Evolutionary conservation across 2,329 filamentous ascomycete species (phyloP), one percentile per base, ranked within the genome.

Genomic region (Talaromyces sp.): DNA sequence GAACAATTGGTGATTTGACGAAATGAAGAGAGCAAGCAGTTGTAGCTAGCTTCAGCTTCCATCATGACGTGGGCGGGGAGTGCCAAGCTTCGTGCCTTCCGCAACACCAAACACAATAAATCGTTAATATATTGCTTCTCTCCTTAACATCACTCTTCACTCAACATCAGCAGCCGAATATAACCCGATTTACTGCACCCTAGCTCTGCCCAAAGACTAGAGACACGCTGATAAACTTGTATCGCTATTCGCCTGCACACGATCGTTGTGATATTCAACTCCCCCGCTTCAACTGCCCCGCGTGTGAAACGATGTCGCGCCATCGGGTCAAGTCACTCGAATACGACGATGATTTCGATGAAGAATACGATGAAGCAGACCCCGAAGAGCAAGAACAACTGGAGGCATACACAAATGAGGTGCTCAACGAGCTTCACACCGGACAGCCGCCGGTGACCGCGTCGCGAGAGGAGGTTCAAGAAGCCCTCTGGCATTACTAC

Each of bases 401-500:
- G 83, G 82, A 83, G 44, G 75, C 84, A 44, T 89, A 87, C 57
- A 91, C 88, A 0, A 79, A 82, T 44, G 82, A 88, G 65, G 89
- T 96, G 40, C 83, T 85, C 62, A 81, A 81, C 64, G 82, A 83
- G 8, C 80, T 96, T n/a, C 89, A 87, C 6, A 75, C 78, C 9
- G 81, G 85, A 63, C 80, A 82, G 34, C 78, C 78, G 65, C 86
- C 85, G 64, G 82, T 88, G 68, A 84, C 82, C 71, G 79, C 84
- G n/a, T 82, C 84, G 5, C 85, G 89, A 63, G 79, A 81, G 42
- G 89, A 96, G 71, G 94, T 97, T 65, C 87, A 96, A 73, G 94
- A 98, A 64, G 85, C 93, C 0, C 77, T 99, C 16, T 98, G 92
- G 92, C 87, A 99, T 76, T 97, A 97, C 76, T 98, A 94, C 75